Evolutionary conservation across 495 filamentous ascomycete genomes (phyloP).

Genomic region (Coniosporium apollinis): DNA sequence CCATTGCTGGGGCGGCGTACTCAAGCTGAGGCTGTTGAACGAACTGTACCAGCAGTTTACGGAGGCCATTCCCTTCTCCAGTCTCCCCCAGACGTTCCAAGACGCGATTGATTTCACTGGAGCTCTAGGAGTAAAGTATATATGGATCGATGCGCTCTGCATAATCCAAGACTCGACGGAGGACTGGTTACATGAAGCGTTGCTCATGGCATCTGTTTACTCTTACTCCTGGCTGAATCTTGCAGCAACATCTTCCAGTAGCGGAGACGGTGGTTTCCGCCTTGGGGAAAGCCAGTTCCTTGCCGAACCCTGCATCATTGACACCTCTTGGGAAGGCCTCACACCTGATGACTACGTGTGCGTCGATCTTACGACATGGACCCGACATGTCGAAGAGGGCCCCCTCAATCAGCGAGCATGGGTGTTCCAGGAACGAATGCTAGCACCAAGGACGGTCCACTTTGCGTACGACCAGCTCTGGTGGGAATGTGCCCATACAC

Average conservation of each 20-base stretch:
- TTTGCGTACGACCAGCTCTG: slow-evolving; percentile 9
- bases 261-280: not conserved
- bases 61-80: not conserved
- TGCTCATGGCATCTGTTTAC: not conserved
- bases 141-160: slow-evolving; percentile 11
- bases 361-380: not conserved
- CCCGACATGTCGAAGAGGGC: not conserved
- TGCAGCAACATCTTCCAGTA: not conserved
- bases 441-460: slow-evolving; percentile 11
- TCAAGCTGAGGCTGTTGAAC: not conserved
- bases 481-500: slow-evolving; percentile 7
- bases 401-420: slow-evolving; percentile 6
- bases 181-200: not conserved
- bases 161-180: slow-evolving; percentile 3
- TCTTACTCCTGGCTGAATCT: not conserved
- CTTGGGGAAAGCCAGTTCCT: not conserved
- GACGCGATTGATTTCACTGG: slow-evolving; percentile 5
- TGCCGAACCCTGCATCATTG: not conserved
- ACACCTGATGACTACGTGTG: not conserved
- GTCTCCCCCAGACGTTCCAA: slow-evolving; percentile 5
- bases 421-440: slow-evolving; percentile 13
- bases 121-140: slow-evolving; percentile 3
- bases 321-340: not conserved
- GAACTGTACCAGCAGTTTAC: not conserved
- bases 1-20: not conserved